Conservation (phyloP, 768 basidiomycete species). For the Cystobasidium onofrii region DNA sequence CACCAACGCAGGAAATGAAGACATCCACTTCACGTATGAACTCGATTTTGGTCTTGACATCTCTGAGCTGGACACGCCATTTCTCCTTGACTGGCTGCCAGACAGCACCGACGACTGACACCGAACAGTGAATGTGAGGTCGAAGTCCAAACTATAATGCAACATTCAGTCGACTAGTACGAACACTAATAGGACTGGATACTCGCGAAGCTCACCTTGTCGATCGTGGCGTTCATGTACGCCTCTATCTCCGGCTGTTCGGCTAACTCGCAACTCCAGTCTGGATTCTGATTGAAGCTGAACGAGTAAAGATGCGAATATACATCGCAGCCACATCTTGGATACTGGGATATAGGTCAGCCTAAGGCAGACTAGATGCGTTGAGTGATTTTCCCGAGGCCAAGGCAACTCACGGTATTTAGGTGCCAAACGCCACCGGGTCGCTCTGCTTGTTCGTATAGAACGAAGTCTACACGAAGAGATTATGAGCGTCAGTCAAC, state of each 20-base stretch:
- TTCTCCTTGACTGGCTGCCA: not conserved
- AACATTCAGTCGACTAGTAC: not conserved
- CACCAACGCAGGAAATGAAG: slow-evolving; percentile 22
- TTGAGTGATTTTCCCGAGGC: not conserved
- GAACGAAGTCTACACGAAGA: not conserved
- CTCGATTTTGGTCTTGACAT: not conserved
- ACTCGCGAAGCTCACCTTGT: not conserved
- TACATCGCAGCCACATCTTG: slow-evolving; percentile 2
- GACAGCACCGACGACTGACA: not conserved
- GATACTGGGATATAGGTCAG: not conserved
- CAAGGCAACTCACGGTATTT: not conserved
- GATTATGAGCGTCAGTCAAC: too few relatives aligned
- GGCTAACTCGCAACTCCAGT: slow-evolving; percentile 8
- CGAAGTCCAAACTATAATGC: not conserved
- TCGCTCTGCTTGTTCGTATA: not conserved
- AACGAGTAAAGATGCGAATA: slow-evolving; percentile 8
- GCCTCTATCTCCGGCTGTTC: slow-evolving; percentile 2
- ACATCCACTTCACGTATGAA: not conserved
- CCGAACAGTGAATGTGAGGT: not conserved
- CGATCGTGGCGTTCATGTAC: slow-evolving; percentile 13
- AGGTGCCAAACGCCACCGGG: slow-evolving; percentile 4
- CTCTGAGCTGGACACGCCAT: not conserved
- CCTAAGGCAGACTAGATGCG: not conserved
- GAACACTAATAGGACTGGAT: not conserved
- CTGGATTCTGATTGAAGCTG: slow-evolving; percentile 1